These are phyloP conservation scores for Nicotiana noctiflora DNA, from an alignment of 257 asterid genomes.

Conservation along the genomic window DNA sequence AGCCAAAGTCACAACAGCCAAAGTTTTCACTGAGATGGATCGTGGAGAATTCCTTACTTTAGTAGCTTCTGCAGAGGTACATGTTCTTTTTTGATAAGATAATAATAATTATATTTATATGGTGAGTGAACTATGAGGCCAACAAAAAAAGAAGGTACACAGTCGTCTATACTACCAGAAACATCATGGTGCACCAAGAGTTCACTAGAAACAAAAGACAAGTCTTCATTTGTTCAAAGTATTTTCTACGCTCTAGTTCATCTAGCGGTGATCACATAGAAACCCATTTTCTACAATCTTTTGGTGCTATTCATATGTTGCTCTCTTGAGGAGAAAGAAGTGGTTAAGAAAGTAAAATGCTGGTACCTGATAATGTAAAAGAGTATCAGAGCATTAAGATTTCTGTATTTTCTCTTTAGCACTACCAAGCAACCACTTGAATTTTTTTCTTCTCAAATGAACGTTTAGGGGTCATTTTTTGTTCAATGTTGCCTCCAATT, in stretches of 20 bases:
- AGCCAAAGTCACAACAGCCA: slow-evolving; percentile 80
- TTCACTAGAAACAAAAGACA: background rate
- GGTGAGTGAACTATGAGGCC: background rate
- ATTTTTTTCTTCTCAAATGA: background rate
- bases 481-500: background rate
- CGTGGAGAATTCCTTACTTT: slow-evolving; percentile 91
- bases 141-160: background rate
- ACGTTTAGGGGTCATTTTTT: background rate
- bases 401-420: background rate
- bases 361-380: background rate
- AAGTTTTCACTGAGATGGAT: slow-evolving; percentile 76
- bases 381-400: background rate
- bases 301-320: background rate
- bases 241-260: background rate
- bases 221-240: background rate
- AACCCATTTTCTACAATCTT: slow-evolving; percentile 1
- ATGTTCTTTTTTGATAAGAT: background rate
- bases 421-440: background rate
- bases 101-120: background rate
- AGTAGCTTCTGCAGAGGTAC: slow-evolving; percentile 99
- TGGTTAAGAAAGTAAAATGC: slow-evolving; percentile 1
- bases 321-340: slow-evolving; percentile 1
- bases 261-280: background rate
- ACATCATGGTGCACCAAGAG: background rate
- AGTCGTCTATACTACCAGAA: background rate